These are phyloP conservation scores for Hirschfeldia incana DNA, from an alignment of 345 rosid genomes.

Conservation along the genomic window DNA sequence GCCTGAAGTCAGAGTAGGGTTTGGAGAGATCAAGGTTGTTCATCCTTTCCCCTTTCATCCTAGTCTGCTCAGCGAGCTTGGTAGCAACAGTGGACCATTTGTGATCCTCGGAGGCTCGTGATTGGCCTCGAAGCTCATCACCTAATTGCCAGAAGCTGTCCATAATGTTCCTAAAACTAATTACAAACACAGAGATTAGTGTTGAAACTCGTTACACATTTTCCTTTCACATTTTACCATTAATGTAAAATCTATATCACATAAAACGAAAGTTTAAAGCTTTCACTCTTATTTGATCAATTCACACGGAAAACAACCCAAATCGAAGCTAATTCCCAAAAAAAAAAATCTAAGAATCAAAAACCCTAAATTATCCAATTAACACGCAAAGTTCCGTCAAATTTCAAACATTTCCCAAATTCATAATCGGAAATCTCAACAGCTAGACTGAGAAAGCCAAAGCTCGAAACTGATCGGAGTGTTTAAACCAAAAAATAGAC, in stretches of 20 bases:
- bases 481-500: neutral
- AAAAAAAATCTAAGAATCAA: neutral
- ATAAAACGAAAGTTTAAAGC: neutral
- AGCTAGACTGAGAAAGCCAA: neutral
- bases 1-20: constrained; percentile 58
- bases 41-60: constrained; percentile 77
- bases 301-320: neutral
- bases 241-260: neutral
- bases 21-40: constrained; percentile 90
- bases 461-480: constrained; percentile 11
- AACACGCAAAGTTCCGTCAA: neutral
- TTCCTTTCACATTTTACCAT: neutral
- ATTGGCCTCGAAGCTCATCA: constrained; percentile 92
- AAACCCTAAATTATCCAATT: constrained; percentile 18
- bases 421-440: neutral
- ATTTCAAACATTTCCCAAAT: neutral
- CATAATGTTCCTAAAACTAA: constrained; percentile 23
- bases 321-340: neutral
- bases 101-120: constrained; percentile 81
- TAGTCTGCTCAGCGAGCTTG: constrained; percentile 84
- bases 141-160: constrained; percentile 92
- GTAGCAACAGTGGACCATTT: constrained; percentile 89
- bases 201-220: neutral
- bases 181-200: neutral
- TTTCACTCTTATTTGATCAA: neutral